Percentiles rank a stretch among this genome's conserved stretches.
These are phyloP conservation scores for Fusarium neocosmosporiellum DNA, from an alignment of 2,329 filamentous ascomycete species.

Conservation along the genomic window DNA sequence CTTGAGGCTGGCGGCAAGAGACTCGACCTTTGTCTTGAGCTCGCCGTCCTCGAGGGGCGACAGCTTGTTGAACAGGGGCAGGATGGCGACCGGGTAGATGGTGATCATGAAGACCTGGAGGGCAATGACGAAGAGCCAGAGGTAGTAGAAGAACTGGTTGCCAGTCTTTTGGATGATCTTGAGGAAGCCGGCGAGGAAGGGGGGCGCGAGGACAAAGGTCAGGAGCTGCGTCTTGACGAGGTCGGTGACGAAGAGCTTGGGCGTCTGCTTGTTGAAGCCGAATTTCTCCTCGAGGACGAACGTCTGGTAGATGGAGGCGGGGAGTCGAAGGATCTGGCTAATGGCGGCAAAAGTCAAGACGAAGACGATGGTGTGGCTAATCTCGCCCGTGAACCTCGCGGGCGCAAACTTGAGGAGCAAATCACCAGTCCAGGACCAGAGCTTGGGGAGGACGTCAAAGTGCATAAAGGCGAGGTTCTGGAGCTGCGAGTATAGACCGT, in stretches of 20 bases:
- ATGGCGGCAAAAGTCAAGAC: constrained; percentile 87
- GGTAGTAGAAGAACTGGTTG: constrained; percentile 95
- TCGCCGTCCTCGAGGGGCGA: constrained; percentile 88
- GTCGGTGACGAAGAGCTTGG: constrained; percentile 87
- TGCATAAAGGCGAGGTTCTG: constrained; percentile 92
- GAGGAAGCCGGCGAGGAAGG: constrained; percentile 91
- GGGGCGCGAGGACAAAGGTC: constrained; percentile 81
- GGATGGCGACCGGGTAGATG: constrained; percentile 92
- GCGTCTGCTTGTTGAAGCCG: constrained; percentile 98
- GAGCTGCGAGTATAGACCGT: constrained; percentile 83
- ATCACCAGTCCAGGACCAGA: constrained; percentile 86
- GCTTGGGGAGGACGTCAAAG: constrained; percentile 88
- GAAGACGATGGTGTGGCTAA: constrained; percentile 92
- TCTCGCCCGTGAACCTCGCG: constrained; percentile 86
- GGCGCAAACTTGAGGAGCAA: constrained; percentile 81
- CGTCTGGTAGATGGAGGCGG: constrained; percentile 88
- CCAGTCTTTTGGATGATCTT: constrained; percentile 95
- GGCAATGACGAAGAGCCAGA: constrained; percentile 91
- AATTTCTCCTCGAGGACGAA: constrained; percentile 98
- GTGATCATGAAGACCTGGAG: constrained; percentile 96
- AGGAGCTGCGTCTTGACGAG: constrained; percentile 92
- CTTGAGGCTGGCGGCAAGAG: constrained; percentile 82
- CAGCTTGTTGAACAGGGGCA: constrained; percentile 98
- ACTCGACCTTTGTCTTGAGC: constrained; percentile 89
- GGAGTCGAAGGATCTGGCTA: constrained; percentile 82